A percentile compares a stretch with the other conserved stretches of the same genome.
phyloP scores from a whole-genome alignment of 129 eudicot genomes.

The Tagetes erecta region DNA sequence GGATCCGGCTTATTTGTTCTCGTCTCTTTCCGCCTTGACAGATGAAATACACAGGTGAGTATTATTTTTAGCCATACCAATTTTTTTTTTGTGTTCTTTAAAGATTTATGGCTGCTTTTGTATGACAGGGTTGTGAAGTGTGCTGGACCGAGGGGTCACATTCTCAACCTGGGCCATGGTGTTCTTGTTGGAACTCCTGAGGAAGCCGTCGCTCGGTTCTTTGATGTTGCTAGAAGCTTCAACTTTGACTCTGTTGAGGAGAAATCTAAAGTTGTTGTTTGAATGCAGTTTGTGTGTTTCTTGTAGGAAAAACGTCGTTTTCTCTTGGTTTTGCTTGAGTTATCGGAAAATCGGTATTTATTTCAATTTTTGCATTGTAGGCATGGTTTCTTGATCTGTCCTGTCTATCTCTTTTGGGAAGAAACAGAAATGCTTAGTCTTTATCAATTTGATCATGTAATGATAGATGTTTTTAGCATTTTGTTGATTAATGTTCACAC shows the following conservation, averaged over 20 bases:
- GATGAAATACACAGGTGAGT: constrained; percentile 82
- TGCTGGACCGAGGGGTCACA: constrained; percentile 87
- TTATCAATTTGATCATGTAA: constrained; percentile 25
- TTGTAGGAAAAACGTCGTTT: constrained; percentile 13
- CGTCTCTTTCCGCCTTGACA: constrained; percentile 77
- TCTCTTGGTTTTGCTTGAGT: constrained; percentile 10
- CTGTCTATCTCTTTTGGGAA: constrained; percentile 22
- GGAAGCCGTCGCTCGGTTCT: constrained; percentile 96
- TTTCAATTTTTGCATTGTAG: constrained; percentile 22
- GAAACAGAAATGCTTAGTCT: constrained; percentile 20
- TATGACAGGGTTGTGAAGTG: constrained; percentile 84
- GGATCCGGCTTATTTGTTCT: constrained; percentile 84
- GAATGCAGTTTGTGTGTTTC: constrained; percentile 26
- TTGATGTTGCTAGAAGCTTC: constrained; percentile 85
- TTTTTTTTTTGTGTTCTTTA: neutral
- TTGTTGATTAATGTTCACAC: no score
- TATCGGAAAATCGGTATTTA: constrained; percentile 4
- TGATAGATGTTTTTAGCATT: neutral
- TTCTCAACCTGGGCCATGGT: constrained; percentile 92
- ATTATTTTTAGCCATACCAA: neutral
- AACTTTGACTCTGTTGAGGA: constrained; percentile 50
- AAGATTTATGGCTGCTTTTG: constrained; percentile 1
- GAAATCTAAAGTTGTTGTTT: constrained; percentile 49
- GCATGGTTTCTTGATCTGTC: constrained; percentile 19
- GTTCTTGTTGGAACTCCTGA: constrained; percentile 99